Evolutionary conservation across 371 early-diverging fungal genomes (phyloP), one percentile per base, ranked within the genome.

Genomic region (Mucor irregularis): DNA sequence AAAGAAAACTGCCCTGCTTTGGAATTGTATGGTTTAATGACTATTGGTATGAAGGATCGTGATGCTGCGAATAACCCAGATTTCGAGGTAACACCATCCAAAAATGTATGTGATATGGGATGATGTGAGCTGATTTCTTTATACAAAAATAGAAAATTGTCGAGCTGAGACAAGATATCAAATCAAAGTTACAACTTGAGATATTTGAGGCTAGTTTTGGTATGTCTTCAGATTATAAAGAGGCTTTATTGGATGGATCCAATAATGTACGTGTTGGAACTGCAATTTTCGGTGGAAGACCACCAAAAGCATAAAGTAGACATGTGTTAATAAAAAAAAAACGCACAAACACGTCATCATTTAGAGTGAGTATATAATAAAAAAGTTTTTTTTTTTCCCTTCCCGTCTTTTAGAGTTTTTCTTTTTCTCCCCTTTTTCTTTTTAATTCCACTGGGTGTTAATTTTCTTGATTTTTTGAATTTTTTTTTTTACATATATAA

Each of bases 191-290:
- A 82, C 39, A 51, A 61, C 40, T 60, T 39, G 17, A 38, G 17
- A 14, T 31, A 53, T 25, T 73, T 96, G 46, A 94, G 92, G 66
- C 80, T 93, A 94, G 94, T 66, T 96, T 97, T 94, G 98, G 98
- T 30, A 97, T 97, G 98, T 94, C 95, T n/a, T 89, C 83, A 52
- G 97, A 97, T 72, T 97, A 87, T 78, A 80, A 82, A 57, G 76
- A 82, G 30, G 97, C 97, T 6, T 78, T 96, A 42, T 69, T 78
- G 31, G 77, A 85, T 7, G 98, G 97, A 19, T 87, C 94, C 9
- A 93, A 94, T 38, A 96, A 90, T 63, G 89, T 97, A 19, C 88
- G 98, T 5, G 91, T 96, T 14, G 98, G 98, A 6, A 87, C 88
- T 56, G 87, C 80, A 25, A 88, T 97, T 30, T 97, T 97, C 82